These are phyloP conservation scores for Ogataea siamensis DNA, from an alignment of 805 yeast genomes.

Conservation along the genomic window DNA sequence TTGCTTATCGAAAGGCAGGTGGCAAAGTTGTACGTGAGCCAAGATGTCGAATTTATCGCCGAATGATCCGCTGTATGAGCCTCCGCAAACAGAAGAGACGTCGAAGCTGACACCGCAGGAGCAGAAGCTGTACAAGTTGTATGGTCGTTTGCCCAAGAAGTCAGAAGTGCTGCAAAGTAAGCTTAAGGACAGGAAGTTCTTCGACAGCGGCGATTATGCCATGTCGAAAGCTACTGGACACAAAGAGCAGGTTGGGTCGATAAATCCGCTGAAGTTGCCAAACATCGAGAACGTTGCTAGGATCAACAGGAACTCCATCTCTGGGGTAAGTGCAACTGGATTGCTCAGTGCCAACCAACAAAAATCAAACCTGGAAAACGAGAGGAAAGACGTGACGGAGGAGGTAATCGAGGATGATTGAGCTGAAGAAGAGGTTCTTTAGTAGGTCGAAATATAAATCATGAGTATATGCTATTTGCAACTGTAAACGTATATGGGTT, in stretches of 20 bases:
- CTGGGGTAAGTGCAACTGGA: constrained; percentile 40
- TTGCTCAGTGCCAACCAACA: constrained; percentile 48
- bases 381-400: constrained; percentile 35
- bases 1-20: constrained; percentile 9
- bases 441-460: background rate
- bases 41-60: constrained; percentile 22
- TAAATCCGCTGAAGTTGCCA: constrained; percentile 44
- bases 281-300: constrained; percentile 59
- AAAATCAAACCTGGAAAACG: constrained; percentile 55
- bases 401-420: constrained; percentile 21
- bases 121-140: constrained; percentile 68
- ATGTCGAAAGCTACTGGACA: constrained; percentile 65
- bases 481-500: constrained; percentile 9
- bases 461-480: constrained; percentile 8
- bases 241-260: constrained; percentile 31
- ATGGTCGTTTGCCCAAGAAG: constrained; percentile 82
- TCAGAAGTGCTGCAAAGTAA: constrained; percentile 73
- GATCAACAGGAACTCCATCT: constrained; percentile 57
- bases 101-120: constrained; percentile 74
- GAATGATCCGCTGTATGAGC: constrained; percentile 52
- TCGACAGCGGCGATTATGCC: constrained; percentile 94
- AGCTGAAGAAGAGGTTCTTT: constrained; percentile 13
- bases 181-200: constrained; percentile 84
- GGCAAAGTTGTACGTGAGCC: constrained; percentile 10
- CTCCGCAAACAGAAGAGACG: constrained; percentile 41